Conservation (phyloP, 2,329 filamentous ascomycete species). For the Pezicula neosporulosa region DNA sequence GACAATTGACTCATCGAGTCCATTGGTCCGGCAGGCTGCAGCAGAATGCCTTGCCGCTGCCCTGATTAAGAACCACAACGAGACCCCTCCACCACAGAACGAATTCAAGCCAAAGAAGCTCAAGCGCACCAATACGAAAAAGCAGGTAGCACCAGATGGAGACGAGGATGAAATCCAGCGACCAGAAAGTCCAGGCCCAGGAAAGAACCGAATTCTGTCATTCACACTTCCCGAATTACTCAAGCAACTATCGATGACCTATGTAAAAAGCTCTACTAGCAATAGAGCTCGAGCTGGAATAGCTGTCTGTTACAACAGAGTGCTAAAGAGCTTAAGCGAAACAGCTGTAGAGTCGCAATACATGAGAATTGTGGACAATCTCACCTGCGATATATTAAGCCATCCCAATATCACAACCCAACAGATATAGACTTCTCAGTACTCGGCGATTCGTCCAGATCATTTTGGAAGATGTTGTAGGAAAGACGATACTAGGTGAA, state of each 20-base stretch:
- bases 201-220: constrained; percentile 68
- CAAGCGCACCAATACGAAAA: constrained; percentile 64
- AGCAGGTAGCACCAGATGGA: constrained; percentile 51
- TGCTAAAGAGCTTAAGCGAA: constrained; percentile 76
- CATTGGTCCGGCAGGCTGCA: constrained; percentile 77
- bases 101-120: constrained; percentile 62
- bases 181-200: constrained; percentile 72
- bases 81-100: constrained; percentile 45
- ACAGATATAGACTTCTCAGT: constrained; percentile 83
- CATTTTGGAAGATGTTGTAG: constrained; percentile 80
- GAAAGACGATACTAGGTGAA: constrained; percentile 79
- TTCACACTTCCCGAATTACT: constrained; percentile 77
- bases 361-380: constrained; percentile 72
- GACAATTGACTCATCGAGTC: constrained; percentile 73
- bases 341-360: constrained; percentile 83
- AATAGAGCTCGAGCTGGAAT: constrained; percentile 81
- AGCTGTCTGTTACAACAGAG: constrained; percentile 80
- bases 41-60: constrained; percentile 80
- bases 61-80: constrained; percentile 78
- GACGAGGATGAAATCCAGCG: constrained; percentile 72
- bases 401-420: constrained; percentile 73
- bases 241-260: constrained; percentile 75
- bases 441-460: constrained; percentile 81
- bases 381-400: constrained; percentile 77
- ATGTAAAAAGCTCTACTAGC: constrained; percentile 72